A percentile compares a stretch with the other conserved stretches of the same genome.
phyloP scores from a whole-genome alignment of 2,329 filamentous ascomycete genomes.

The Calonectria hongkongensis region DNA sequence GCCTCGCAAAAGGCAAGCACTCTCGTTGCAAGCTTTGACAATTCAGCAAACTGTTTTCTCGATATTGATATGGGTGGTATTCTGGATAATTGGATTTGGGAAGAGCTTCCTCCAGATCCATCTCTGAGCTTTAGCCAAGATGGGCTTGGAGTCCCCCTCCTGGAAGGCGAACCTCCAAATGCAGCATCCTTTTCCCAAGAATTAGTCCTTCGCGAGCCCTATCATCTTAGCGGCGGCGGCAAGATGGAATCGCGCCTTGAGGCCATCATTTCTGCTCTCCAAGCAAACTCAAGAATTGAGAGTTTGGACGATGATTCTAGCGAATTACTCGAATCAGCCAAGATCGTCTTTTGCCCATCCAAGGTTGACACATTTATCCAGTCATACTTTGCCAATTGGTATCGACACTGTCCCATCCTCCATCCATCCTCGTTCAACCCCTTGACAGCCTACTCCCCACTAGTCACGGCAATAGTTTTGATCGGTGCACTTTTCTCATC shows the following conservation, averaged over 20 bases:
- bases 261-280: neutral
- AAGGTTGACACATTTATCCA: slow-evolving; percentile 12
- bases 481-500: neutral
- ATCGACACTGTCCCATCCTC: slow-evolving; percentile 6
- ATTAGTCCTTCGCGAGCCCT: neutral
- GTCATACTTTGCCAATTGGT: slow-evolving; percentile 16
- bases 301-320: neutral
- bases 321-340: neutral
- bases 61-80: neutral
- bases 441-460: neutral
- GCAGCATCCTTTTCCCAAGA: neutral
- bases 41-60: neutral
- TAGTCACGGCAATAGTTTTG: neutral
- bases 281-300: neutral
- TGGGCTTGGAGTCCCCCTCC: neutral
- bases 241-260: neutral
- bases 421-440: slow-evolving; percentile 6
- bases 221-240: neutral
- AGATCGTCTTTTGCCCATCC: neutral
- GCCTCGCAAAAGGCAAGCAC: slow-evolving; percentile 6
- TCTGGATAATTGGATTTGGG: slow-evolving; percentile 12
- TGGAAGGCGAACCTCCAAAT: neutral
- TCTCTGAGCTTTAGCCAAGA: neutral
- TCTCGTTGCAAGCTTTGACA: neutral
- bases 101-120: neutral